Conservation (phyloP, 495 filamentous ascomycete genomes). For the Glonium stellatum region DNA sequence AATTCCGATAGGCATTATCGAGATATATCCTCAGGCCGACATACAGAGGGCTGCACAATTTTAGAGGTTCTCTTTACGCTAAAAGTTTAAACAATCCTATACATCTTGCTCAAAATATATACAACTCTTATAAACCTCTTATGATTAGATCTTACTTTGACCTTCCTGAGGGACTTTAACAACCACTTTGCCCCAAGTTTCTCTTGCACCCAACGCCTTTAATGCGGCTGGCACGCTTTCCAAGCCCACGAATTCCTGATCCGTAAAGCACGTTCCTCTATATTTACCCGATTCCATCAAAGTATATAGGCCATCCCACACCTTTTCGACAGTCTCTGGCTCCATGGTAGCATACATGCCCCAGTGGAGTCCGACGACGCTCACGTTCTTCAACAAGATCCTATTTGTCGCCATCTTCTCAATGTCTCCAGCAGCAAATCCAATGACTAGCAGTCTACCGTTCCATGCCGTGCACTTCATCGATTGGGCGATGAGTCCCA, state of each 20-base stretch:
- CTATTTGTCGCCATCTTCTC: conserved; percentile 90
- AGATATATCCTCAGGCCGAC: too few species aligned
- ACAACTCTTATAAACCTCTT: background rate
- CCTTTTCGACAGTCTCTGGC: conserved; percentile 57
- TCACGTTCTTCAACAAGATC: conserved; percentile 90
- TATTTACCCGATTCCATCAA: conserved; percentile 75
- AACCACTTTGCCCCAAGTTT: conserved; percentile 95
- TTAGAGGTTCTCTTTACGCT: too few species aligned
- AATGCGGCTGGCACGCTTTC: conserved; percentile 73
- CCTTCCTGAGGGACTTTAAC: conserved; percentile 67
- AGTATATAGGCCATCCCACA: conserved; percentile 77
- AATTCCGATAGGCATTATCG: too few species aligned
- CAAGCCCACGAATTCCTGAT: conserved; percentile 73
- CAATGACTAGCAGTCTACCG: conserved; percentile 76
- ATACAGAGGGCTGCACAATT: too few species aligned
- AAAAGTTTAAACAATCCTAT: too few species aligned
- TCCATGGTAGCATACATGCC: conserved; percentile 72
- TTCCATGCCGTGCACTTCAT: conserved; percentile 91
- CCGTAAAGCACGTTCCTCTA: conserved; percentile 70
- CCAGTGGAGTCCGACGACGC: conserved; percentile 85
- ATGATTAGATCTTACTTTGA: conserved; percentile 23
- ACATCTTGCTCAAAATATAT: too few species aligned
- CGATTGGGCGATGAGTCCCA: conserved; percentile 74
- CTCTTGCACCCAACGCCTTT: conserved; percentile 65
- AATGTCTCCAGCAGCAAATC: conserved; percentile 81